Evolutionary conservation across 2,329 filamentous ascomycete species (phyloP).

Genomic region (Paraphaeosphaeria sporulosa): DNA sequence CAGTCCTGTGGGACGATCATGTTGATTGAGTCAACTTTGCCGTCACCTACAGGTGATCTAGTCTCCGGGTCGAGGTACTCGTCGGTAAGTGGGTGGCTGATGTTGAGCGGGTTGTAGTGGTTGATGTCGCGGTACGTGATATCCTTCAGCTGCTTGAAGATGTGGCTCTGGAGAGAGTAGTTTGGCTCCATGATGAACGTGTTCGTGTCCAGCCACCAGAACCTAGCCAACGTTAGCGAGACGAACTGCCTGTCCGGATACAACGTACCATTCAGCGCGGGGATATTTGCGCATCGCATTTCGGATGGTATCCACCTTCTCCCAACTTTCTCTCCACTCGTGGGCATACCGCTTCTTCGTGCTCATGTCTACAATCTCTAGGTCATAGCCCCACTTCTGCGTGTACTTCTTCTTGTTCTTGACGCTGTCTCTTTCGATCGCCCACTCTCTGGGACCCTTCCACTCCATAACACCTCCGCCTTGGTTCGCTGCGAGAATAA

Average conservation of each 20-base stretch:
- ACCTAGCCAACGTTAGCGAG: constrained; percentile 67
- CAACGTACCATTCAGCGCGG: constrained; percentile 87
- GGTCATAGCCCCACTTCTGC: constrained; percentile 87
- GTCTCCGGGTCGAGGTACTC: constrained; percentile 79
- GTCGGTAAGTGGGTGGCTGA: constrained; percentile 79
- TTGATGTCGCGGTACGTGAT: constrained; percentile 95
- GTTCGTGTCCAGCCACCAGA: constrained; percentile 99
- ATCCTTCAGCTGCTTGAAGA: constrained; percentile 80
- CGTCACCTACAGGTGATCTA: constrained; percentile 78
- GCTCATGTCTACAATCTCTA: constrained; percentile 98
- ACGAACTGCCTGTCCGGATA: background rate
- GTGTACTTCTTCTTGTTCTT: constrained; percentile 94
- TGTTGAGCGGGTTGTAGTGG: constrained; percentile 92
- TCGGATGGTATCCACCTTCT: constrained; percentile 94
- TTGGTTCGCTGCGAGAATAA: constrained; percentile 91
- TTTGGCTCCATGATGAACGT: constrained; percentile 97
- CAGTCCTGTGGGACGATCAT: constrained; percentile 93
- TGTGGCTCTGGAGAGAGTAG: constrained; percentile 86
- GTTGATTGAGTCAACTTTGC: constrained; percentile 79
- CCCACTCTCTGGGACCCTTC: constrained; percentile 98
- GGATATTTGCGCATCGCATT: constrained; percentile 92
- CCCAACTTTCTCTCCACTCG: constrained; percentile 99
- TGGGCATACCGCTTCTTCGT: constrained; percentile 98
- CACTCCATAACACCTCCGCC: constrained; percentile 98
- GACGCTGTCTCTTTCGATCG: constrained; percentile 94